Base-by-base conservation (phyloP, 441 rosid species). In the Adansonia rubrostipa region DNA sequence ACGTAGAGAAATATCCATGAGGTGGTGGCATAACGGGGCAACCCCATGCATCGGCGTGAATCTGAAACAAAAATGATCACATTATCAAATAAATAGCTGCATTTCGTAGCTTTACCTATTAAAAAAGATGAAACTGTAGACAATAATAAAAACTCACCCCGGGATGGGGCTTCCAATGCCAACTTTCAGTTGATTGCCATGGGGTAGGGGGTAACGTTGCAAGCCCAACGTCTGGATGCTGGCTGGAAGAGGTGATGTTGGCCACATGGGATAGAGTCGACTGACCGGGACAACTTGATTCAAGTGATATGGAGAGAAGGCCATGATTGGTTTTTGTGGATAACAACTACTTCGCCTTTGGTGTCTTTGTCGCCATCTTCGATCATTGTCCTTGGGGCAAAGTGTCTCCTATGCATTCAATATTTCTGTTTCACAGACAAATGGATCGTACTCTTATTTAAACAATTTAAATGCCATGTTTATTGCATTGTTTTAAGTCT, bases 11-110 rank as follows among this genome's bases (percentile, higher is more conserved):
- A 71, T 85, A 77, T 73, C 83, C 78, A 0, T 72, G 85, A 3
- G 85, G 69, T 1, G 89, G 88, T 3, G 89, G 94, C 86, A 86
- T 86, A 71, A 92, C 95, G 6, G 99, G 97, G 83, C 96, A 92
- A 62, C 98, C 98, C 99, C 99, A 96, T 13, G 92, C 89, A 79
- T 93, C 95, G 62, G 92, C 95, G 3, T 86, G 91, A 74, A 91
- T 66, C 98, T 93, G 90, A 81, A 84, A 79, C 81, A 50, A 1
- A 60, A 75, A 19, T 4, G 1, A 60, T 56, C 33, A 50, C 13
- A 57, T 9, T 3, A 79, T 81, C 44, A 81, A 33, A 67, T 44
- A 17, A 9, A n/a, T 45, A 61, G 70, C 56, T 78, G 70, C 19
- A 73, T 11, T 77, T 15, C 50, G 15, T 61, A 54, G 66, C 6